phyloP scores from a whole-genome alignment of 352 stramenopile species.

The Phytopythium vexans region DNA sequence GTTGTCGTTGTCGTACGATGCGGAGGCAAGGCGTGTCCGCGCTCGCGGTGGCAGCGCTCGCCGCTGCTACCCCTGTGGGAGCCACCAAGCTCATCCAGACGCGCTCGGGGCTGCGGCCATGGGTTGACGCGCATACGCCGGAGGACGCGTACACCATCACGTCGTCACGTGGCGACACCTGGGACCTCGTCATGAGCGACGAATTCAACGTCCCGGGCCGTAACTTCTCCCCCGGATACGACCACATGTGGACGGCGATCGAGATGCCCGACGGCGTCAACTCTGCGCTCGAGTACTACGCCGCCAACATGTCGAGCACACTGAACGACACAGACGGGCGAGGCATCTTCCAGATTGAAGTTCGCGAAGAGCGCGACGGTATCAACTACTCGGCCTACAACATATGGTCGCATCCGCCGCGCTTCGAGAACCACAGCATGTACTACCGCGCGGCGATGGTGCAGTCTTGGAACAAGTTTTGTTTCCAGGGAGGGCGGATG shows the following conservation, averaged over 20 bases:
- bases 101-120: slow-evolving; percentile 28
- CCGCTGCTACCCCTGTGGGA: not conserved
- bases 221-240: slow-evolving; percentile 24
- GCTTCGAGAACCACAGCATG: slow-evolving; percentile 30
- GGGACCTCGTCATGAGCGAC: no score
- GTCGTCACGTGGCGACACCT: slow-evolving; percentile 44
- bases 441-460: slow-evolving; percentile 14
- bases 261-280: slow-evolving; percentile 37
- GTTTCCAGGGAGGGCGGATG: slow-evolving; percentile 63
- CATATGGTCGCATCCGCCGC: slow-evolving; percentile 31
- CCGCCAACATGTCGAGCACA: slow-evolving; percentile 60
- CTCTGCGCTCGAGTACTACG: slow-evolving; percentile 90
- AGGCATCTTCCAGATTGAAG: slow-evolving; percentile 33
- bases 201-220: slow-evolving; percentile 71
- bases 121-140: slow-evolving; percentile 34
- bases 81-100: slow-evolving; percentile 7
- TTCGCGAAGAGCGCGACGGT: slow-evolving; percentile 25
- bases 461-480: slow-evolving; percentile 81
- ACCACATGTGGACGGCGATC: slow-evolving; percentile 83
- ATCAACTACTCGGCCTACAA: slow-evolving; percentile 48
- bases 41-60: not conserved
- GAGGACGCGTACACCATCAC: slow-evolving; percentile 17
- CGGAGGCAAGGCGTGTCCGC: no score
- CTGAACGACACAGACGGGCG: slow-evolving; percentile 25
- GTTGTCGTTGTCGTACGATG: no score